phyloP scores from a whole-genome alignment of 2,329 filamentous ascomycete genomes.

The Fusarium sp. region DNA sequence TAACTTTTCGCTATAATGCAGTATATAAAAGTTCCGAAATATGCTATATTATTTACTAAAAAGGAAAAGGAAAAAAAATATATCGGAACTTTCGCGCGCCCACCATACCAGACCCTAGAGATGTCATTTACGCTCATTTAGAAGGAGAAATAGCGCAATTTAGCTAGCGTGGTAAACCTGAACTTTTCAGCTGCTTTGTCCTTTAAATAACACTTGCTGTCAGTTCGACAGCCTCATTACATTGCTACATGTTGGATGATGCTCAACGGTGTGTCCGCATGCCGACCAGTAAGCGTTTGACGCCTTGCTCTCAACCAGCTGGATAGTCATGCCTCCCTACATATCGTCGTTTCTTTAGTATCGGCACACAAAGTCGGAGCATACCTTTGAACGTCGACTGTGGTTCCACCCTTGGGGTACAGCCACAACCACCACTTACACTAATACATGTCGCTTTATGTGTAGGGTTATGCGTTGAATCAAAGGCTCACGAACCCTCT shows the following conservation, averaged over 20 bases:
- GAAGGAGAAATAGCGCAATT: neutral
- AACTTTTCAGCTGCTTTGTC: constrained; percentile 9
- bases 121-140: constrained; percentile 1
- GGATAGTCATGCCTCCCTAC: neutral
- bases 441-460: no score
- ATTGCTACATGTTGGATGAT: constrained; percentile 1
- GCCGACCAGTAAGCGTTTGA: neutral
- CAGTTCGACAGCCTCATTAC: neutral
- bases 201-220: constrained; percentile 6
- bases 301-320: neutral
- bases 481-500: neutral
- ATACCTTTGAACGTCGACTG: neutral
- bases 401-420: neutral
- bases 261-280: constrained; percentile 11
- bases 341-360: neutral
- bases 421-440: neutral
- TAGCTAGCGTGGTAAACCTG: constrained; percentile 3
- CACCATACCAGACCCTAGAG: neutral
- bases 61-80: no score
- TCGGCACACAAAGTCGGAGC: neutral
- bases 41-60: no score
- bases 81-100: no score
- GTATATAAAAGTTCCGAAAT: no score
- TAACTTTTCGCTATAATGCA: constrained; percentile 25
- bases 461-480: neutral